Conservation (phyloP, 2,329 filamentous ascomycete genomes). For the Ascochyta viciae-villosae region DNA sequence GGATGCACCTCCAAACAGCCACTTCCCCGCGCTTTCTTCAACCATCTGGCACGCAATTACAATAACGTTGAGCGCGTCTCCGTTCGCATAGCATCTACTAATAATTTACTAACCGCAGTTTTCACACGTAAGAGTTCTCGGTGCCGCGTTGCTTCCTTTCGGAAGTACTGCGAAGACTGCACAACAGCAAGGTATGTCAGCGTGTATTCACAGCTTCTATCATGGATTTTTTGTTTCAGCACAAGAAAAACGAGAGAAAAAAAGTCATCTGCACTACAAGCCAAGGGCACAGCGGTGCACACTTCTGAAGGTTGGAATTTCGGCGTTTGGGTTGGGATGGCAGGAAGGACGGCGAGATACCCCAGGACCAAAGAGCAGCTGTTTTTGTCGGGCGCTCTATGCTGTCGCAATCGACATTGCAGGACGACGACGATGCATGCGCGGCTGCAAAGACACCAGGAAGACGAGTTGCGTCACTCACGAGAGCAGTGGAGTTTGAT, state of each 20-base stretch:
- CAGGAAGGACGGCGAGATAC: conserved; percentile 8
- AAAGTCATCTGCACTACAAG: background rate
- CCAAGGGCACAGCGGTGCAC: background rate
- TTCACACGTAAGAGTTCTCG: background rate
- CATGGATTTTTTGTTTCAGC: background rate
- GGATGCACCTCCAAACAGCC: background rate
- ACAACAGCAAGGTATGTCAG: conserved; percentile 16
- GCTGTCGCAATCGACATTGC: background rate
- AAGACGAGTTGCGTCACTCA: conserved; percentile 17
- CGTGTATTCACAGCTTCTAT: background rate
- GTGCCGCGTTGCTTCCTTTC: background rate
- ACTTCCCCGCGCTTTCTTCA: background rate
- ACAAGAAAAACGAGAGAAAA: background rate
- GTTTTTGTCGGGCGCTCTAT: background rate
- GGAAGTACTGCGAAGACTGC: background rate
- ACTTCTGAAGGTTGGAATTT: background rate
- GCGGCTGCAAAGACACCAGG: conserved; percentile 9
- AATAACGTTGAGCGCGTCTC: background rate
- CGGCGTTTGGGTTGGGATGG: conserved; percentile 9
- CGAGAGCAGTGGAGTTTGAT: conserved; percentile 9
- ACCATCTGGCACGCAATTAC: background rate
- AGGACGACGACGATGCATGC: conserved; percentile 6
- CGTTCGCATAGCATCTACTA: conserved; percentile 12
- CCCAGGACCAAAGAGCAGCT: background rate
- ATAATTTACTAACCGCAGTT: conserved; percentile 10